phyloP scores from a whole-genome alignment of 2,329 filamentous ascomycete genomes.

The Sporothrix curviconia region DNA sequence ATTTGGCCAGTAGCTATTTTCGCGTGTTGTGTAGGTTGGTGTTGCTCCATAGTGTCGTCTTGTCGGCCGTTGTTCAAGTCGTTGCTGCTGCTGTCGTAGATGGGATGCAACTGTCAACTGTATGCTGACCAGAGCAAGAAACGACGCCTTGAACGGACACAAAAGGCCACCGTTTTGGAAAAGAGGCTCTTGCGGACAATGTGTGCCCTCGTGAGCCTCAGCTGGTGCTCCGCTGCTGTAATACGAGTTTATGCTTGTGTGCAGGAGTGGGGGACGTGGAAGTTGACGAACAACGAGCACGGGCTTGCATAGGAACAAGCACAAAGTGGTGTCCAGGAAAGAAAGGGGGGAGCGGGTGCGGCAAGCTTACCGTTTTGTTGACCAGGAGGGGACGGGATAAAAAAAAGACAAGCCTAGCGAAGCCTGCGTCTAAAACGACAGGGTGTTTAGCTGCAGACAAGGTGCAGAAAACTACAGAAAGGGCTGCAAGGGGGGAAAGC shows the following conservation, averaged over 20 bases:
- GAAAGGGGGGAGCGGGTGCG: slow-evolving; percentile 7
- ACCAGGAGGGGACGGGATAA: neutral
- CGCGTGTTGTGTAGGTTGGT: no score
- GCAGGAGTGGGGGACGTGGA: neutral
- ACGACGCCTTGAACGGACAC: no score
- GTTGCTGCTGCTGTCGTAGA: no score
- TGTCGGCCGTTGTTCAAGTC: no score
- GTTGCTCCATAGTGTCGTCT: no score
- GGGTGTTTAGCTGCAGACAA: slow-evolving; percentile 7
- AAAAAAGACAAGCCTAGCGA: neutral
- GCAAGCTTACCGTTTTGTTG: slow-evolving; percentile 9
- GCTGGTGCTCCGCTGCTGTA: neutral
- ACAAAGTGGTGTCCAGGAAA: neutral
- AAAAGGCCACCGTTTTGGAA: no score
- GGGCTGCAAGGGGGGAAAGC: slow-evolving; percentile 6
- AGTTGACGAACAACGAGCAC: neutral
- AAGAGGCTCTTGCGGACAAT: neutral
- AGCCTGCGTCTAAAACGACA: slow-evolving; percentile 12
- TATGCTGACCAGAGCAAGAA: no score
- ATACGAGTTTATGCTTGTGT: neutral
- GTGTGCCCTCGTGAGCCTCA: neutral
- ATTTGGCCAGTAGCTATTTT: slow-evolving; percentile 2
- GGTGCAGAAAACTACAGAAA: slow-evolving; percentile 4
- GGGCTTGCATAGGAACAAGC: neutral
- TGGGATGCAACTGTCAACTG: no score